Conservation (phyloP, 164 flowering plant species). For the Magnolia kwangsiensis region DNA sequence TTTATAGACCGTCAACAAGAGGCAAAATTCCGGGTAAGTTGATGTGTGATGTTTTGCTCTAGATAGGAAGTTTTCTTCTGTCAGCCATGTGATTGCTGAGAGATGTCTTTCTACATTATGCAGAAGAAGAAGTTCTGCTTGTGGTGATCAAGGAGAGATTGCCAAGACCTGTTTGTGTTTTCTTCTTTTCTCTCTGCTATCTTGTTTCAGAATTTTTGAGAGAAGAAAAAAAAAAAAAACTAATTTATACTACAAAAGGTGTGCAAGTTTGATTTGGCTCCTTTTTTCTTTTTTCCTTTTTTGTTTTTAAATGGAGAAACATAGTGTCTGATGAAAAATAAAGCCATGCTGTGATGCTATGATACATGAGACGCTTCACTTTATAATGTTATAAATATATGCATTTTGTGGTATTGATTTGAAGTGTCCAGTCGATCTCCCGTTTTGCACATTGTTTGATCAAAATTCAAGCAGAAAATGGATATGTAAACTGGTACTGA, state of each 20-base stretch:
- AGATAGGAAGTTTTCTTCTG: not conserved
- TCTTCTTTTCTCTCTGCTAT: not conserved
- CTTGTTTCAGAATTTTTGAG: not conserved
- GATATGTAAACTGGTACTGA: no score
- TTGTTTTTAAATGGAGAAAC: not conserved
- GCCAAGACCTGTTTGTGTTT: not conserved
- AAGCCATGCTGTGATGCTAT: not conserved
- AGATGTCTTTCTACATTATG: not conserved
- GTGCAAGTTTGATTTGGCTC: not conserved
- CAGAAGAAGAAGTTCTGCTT: constrained; percentile 8
- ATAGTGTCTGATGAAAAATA: no score
- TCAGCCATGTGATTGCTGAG: not conserved
- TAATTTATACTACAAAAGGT: not conserved
- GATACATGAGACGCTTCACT: not conserved
- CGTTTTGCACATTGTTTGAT: no score
- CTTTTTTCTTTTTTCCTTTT: not conserved
- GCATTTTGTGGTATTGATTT: no score
- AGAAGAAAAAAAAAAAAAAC: not conserved
- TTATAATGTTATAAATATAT: not conserved
- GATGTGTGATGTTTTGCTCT: not conserved
- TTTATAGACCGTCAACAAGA: constrained; percentile 77
- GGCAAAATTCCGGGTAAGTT: constrained; percentile 59
- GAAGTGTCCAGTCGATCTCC: no score
- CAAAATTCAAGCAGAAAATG: no score
- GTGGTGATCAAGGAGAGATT: not conserved